Evolutionary conservation across 805 yeast species (phyloP).

Genomic region (Yarrowia hollandica): DNA sequence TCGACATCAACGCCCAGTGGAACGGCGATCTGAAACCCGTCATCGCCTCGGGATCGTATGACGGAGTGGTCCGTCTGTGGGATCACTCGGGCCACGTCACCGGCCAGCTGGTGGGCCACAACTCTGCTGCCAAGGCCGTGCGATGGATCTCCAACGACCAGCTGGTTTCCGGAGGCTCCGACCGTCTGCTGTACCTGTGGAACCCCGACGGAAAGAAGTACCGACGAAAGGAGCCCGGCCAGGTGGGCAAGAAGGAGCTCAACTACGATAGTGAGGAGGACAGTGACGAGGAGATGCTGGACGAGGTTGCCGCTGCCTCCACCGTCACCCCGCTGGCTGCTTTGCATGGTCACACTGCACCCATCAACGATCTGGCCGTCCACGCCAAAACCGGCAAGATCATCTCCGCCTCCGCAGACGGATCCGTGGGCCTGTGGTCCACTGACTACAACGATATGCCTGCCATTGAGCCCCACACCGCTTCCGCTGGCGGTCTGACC

Average conservation of each 20-base stretch:
- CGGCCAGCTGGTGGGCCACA: constrained; percentile 82
- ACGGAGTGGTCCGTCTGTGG: constrained; percentile 91
- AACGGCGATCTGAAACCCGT: constrained; percentile 46
- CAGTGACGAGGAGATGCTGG: constrained; percentile 49
- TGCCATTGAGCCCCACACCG: constrained; percentile 48
- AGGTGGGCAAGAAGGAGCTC: constrained; percentile 27
- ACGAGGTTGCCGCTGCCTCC: constrained; percentile 45
- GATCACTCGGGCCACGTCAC: constrained; percentile 76
- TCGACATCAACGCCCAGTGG: constrained; percentile 50
- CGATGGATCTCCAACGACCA: constrained; percentile 74
- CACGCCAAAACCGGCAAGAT: constrained; percentile 56
- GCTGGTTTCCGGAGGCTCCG: constrained; percentile 83
- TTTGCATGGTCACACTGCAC: constrained; percentile 84
- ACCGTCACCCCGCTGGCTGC: constrained; percentile 63
- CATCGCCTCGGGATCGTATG: constrained; percentile 87
- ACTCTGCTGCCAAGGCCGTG: constrained; percentile 81
- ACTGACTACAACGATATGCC: constrained; percentile 82
- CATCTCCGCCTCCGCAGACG: constrained; percentile 82
- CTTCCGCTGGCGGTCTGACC: constrained; percentile 35
- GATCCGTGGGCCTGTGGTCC: constrained; percentile 83
- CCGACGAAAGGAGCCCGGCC: constrained; percentile 27
- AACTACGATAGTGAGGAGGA: constrained; percentile 34
- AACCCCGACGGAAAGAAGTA: constrained; percentile 51
- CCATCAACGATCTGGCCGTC: constrained; percentile 77
- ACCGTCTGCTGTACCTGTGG: constrained; percentile 88